Conservation (phyloP, 2,329 filamentous ascomycete genomes). For the Dactylellina drechsleri region DNA sequence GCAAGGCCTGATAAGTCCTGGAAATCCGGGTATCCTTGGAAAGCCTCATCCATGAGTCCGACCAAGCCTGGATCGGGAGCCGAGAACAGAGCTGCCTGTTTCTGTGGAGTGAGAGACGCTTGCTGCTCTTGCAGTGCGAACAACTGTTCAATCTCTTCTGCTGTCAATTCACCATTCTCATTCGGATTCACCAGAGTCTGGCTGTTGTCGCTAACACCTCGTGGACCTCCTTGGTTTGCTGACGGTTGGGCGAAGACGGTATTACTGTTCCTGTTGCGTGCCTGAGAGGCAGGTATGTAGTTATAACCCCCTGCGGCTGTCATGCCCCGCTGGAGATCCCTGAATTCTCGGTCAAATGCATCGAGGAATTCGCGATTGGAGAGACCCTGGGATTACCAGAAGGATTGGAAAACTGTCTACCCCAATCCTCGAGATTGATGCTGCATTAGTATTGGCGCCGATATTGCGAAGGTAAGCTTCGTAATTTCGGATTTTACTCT, state of each 20-base stretch:
- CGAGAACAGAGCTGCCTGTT: background rate
- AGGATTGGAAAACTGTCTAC: background rate
- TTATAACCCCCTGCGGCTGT: background rate
- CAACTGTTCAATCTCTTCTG: background rate
- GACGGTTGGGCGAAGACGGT: slow-evolving; percentile 3
- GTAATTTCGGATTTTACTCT: background rate
- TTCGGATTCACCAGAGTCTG: background rate
- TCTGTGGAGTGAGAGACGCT: background rate
- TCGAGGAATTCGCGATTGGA: background rate
- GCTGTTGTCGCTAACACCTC: background rate
- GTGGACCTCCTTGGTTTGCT: background rate
- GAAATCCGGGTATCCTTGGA: slow-evolving; percentile 5
- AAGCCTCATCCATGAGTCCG: slow-evolving; percentile 7
- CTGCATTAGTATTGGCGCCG: background rate
- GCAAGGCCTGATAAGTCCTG: background rate
- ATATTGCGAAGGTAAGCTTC: slow-evolving; percentile 10
- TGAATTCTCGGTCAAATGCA: background rate
- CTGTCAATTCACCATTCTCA: background rate
- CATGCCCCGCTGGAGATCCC: too few relatives aligned
- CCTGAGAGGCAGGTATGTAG: background rate
- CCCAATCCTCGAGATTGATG: background rate
- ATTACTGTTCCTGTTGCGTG: slow-evolving; percentile 8
- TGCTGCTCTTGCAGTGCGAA: slow-evolving; percentile 9
- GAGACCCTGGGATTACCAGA: background rate
- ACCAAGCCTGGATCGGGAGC: background rate